Conservation (phyloP, 1,284 basidiomycete genomes). For the Sphagnurus paluster region DNA sequence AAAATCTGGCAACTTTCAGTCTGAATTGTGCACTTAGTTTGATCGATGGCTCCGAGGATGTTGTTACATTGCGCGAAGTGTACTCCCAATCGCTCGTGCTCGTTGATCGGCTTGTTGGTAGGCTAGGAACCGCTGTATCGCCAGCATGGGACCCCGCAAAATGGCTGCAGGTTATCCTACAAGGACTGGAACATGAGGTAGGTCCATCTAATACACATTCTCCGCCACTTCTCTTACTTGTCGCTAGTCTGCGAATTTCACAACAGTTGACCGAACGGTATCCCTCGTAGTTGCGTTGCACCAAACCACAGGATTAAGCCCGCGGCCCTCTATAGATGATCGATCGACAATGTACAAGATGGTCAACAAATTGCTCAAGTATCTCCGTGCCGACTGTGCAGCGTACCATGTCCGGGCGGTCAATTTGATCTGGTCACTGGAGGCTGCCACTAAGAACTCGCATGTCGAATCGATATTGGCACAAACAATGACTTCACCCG, state of each 20-base stretch:
- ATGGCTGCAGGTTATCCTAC: conserved; percentile 56
- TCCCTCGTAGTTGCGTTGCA: conserved; percentile 60
- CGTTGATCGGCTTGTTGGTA: conserved; percentile 47
- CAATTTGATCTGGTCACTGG: conserved; percentile 85
- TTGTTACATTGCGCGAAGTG: conserved; percentile 41
- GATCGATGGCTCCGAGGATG: conserved; percentile 28
- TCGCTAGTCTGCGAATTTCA: conserved; percentile 60
- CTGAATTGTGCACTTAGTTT: conserved; percentile 43
- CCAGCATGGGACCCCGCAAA: conserved; percentile 54
- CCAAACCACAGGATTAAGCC: conserved; percentile 48
- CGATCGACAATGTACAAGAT: conserved; percentile 55
- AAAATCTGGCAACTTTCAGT: conserved; percentile 51
- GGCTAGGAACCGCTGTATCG: conserved; percentile 39
- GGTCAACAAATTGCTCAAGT: conserved; percentile 72
- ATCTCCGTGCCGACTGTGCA: conserved; percentile 66
- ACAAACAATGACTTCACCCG: conserved; percentile 60
- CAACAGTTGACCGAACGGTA: conserved; percentile 65
- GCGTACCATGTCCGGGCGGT: conserved; percentile 84
- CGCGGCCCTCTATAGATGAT: conserved; percentile 54
- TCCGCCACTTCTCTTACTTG: conserved; percentile 5
- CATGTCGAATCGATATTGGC: conserved; percentile 80
- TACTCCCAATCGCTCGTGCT: conserved; percentile 51
- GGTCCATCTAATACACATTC: conserved; percentile 14
- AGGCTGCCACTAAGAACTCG: conserved; percentile 58
- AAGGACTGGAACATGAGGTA: conserved; percentile 55